Evolutionary conservation across 805 yeast species (phyloP), one percentile per base, ranked within the genome.

Genomic region (Priceomyces carsonii): DNA sequence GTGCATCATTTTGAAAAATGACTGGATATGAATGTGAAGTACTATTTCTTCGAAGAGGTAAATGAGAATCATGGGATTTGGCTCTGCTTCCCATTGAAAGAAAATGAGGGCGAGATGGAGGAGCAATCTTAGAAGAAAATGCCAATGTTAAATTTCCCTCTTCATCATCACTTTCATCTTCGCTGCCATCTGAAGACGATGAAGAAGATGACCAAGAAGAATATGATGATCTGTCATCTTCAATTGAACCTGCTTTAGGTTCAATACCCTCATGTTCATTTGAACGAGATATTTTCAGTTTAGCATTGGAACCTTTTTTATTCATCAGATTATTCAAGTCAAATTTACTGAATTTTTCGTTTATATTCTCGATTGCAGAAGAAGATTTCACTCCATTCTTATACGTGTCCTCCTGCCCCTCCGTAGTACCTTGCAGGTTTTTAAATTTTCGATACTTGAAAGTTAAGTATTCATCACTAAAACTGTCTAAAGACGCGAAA

Each of bases 401-500:
- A 18, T 20, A 18, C 16, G 5, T 29, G 21, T 28, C 32, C 8
- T 16, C 10, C 16, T 15, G n/a, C 20, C 4, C 6, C 7, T 28
- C 21, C 6, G 44, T 32, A n/a, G 41, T 43, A 3, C 47, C 38
- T 17, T 37, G 35, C 13, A 35, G 36, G 20, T 23, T 22, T n/a
- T 55, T 45, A 45, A 44, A 61, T 37, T 67, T 69, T 17, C 59
- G 57, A 39, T 65, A 65, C 40, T 62, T 63, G 38, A 53, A 43
- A 34, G 61, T 70, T 40, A 71, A 68, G 40, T 70, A 75, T 34
- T 78, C 83, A 45, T 78, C 73, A 51, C 81, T 80, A 40, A 76
- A 72, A 53, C 89, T 79, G 50, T 82, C 89, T 51, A 85, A 61
- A 0, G 90, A 83, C 1, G 91, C 91, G 66, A 82, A 83, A 42